Percentiles rank a stretch among this genome's conserved stretches.
Evolutionary conservation across 352 stramenopile species (phyloP).

Genomic region (Phytopythium ostracodes): DNA sequence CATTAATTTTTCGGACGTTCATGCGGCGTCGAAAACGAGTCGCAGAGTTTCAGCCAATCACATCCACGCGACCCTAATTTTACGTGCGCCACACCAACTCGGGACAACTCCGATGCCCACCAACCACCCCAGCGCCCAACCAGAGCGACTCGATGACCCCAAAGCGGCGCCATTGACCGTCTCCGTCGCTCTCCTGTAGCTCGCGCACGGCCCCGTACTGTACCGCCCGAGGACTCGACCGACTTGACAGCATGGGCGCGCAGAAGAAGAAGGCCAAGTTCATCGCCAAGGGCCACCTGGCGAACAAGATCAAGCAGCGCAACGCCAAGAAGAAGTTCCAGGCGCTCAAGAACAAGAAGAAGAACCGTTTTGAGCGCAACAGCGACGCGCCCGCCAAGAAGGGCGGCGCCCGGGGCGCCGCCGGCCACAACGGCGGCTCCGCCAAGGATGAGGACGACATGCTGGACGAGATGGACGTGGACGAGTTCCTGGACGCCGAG

Average conservation of each 20-base stretch:
- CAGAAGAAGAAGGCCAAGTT: conserved; percentile 89
- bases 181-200: neutral
- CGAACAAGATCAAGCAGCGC: conserved; percentile 81
- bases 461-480: conserved; percentile 86
- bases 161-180: neutral
- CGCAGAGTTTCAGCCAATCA: neutral
- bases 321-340: conserved; percentile 84
- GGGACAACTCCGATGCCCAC: neutral
- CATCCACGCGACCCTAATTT: neutral
- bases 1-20: too few relatives aligned
- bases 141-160: neutral
- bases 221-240: neutral
- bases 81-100: neutral
- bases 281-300: conserved; percentile 75
- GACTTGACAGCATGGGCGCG: conserved; percentile 34
- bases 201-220: too few relatives aligned
- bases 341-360: conserved; percentile 76
- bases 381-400: conserved; percentile 57
- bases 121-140: neutral
- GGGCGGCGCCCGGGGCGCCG: conserved; percentile 19
- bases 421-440: conserved; percentile 5
- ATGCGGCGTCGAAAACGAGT: too few relatives aligned
- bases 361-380: conserved; percentile 56
- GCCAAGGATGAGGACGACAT: conserved; percentile 75
- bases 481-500: conserved; percentile 81